Evolutionary conservation across 2,329 filamentous ascomycete species (phyloP).

Genomic region (Colletotrichum brevisporum): DNA sequence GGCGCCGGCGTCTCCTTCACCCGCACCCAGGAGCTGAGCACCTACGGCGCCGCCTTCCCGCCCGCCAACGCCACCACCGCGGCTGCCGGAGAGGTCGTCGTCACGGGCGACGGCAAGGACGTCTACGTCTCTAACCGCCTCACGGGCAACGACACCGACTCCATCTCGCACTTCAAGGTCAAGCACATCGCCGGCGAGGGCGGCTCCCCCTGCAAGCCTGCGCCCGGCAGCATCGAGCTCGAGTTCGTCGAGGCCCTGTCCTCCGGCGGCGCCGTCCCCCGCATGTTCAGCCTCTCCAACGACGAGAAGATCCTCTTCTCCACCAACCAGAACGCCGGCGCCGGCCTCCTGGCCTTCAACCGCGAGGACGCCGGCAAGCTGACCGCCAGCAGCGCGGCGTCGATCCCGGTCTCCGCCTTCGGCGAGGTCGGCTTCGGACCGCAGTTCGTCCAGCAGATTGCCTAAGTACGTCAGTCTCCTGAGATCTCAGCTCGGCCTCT

Average conservation of each 20-base stretch:
- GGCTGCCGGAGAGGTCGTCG: conserved; percentile 61
- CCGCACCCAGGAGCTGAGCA: conserved; percentile 55
- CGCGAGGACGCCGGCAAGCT: conserved; percentile 47
- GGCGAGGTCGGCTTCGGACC: conserved; percentile 47
- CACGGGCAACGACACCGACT: conserved; percentile 60
- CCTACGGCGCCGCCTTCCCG: conserved; percentile 49
- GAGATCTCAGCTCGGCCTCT: background rate
- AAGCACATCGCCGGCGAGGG: conserved; percentile 42
- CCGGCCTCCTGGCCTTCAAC: conserved; percentile 54
- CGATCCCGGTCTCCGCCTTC: conserved; percentile 46
- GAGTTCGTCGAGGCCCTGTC: conserved; percentile 51
- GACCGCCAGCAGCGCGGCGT: conserved; percentile 46
- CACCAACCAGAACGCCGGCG: conserved; percentile 61
- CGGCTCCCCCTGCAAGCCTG: conserved; percentile 43
- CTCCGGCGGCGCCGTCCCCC: conserved; percentile 56
- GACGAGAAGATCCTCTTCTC: conserved; percentile 57
- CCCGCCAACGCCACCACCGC: conserved; percentile 55
- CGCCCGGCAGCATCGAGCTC: conserved; percentile 49
- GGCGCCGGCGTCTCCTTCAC: conserved; percentile 53
- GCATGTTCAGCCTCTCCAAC: conserved; percentile 61
- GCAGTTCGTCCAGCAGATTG: conserved; percentile 52
- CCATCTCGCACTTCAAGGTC: conserved; percentile 61
- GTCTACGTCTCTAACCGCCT: conserved; percentile 68
- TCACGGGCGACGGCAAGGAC: conserved; percentile 58
- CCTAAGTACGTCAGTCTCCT: background rate